Percentiles rank a stretch among this genome's conserved stretches.
These are phyloP conservation scores for Petasospora fabianii DNA, from an alignment of 1,139 yeast species.

Conservation along the genomic window DNA sequence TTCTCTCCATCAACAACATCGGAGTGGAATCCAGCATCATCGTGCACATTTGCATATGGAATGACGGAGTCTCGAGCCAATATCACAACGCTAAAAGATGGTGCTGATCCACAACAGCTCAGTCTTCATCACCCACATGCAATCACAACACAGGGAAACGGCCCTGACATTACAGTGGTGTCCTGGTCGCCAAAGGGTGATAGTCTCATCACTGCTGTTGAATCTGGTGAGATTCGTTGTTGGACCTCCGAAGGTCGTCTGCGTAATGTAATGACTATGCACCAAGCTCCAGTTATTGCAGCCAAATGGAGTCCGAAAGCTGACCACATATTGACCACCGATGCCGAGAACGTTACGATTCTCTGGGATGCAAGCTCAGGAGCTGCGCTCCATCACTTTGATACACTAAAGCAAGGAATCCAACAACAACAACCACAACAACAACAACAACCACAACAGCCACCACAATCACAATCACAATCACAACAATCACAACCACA, in stretches of 20 bases:
- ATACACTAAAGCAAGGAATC: conserved; percentile 24
- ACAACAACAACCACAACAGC: too few relatives aligned
- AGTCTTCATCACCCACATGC: conserved; percentile 24
- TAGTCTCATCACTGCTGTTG: conserved; percentile 52
- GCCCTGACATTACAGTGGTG: conserved; percentile 37
- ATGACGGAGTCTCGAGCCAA: conserved; percentile 36
- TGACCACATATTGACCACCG: conserved; percentile 32
- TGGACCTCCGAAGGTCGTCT: conserved; percentile 69
- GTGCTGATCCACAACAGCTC: conserved; percentile 11
- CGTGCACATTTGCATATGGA: conserved; percentile 38
- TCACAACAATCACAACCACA: too few relatives aligned
- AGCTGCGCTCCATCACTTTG: conserved; percentile 42
- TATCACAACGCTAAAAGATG: conserved; percentile 27
- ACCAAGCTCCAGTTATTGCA: conserved; percentile 48
- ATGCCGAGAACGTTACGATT: conserved; percentile 38
- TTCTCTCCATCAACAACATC: conserved; percentile 34
- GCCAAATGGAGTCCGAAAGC: conserved; percentile 49
- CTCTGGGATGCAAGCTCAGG: conserved; percentile 56
- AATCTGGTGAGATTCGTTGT: conserved; percentile 61
- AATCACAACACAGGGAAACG: conserved; percentile 8
- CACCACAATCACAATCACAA: too few relatives aligned
- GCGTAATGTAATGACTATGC: conserved; percentile 54
- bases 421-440: too few relatives aligned
- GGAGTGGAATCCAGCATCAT: conserved; percentile 38
- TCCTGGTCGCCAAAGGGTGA: conserved; percentile 67